These are phyloP conservation scores for Neurospora discreta DNA, from an alignment of 495 filamentous ascomycete species.

Conservation along the genomic window DNA sequence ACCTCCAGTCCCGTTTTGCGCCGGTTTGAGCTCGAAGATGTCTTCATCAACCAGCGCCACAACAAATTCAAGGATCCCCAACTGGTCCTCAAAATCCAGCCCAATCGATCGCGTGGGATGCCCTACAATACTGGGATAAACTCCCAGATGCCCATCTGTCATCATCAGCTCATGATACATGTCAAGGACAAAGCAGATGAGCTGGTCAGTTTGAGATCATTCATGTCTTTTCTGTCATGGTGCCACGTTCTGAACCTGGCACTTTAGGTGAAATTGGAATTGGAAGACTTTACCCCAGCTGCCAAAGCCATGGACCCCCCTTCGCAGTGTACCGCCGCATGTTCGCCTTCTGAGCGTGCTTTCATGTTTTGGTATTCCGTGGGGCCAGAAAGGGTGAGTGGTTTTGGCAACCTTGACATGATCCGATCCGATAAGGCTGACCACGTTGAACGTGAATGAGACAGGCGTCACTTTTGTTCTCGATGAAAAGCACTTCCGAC, in stretches of 20 bases:
- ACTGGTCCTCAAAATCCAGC: conserved; percentile 19
- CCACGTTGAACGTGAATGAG: neutral
- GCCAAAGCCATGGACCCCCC: neutral
- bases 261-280: conserved; percentile 10
- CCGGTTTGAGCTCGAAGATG: conserved; percentile 13
- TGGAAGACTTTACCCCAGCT: conserved; percentile 7
- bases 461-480: conserved; percentile 5
- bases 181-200: conserved; percentile 24
- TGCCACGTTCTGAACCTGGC: neutral
- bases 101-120: conserved; percentile 7
- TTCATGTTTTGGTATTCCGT: conserved; percentile 13
- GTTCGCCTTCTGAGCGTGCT: neutral
- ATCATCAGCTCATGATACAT: conserved; percentile 19
- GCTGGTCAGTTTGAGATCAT: conserved; percentile 9
- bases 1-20: neutral
- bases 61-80: conserved; percentile 19
- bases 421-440: neutral
- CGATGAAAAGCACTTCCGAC: conserved; percentile 7
- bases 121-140: conserved; percentile 7
- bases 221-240: neutral
- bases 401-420: neutral
- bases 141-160: conserved; percentile 5
- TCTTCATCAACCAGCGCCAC: conserved; percentile 11
- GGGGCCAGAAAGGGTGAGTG: conserved; percentile 1
- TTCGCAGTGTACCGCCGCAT: conserved; percentile 4